phyloP scores from a whole-genome alignment of 768 basidiomycete species.

The Agaricus subrufescens region DNA sequence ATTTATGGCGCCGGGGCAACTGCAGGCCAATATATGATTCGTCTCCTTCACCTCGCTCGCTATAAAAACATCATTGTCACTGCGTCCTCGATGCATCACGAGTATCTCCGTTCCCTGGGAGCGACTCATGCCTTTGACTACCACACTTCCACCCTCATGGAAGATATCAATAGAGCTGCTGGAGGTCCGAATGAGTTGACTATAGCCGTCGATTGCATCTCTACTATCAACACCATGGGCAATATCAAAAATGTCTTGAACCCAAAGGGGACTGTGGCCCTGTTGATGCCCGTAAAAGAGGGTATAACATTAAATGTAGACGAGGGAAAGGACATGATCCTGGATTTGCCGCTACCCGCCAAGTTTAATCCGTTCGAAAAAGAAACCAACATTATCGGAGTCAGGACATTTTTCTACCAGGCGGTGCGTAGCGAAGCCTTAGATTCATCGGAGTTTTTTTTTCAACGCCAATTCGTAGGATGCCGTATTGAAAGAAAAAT shows the following conservation, averaged over 20 bases:
- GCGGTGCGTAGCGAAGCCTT: conserved; percentile 21
- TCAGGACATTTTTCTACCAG: conserved; percentile 37
- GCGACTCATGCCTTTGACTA: conserved; percentile 38
- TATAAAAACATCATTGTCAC: conserved; percentile 39
- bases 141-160: conserved; percentile 27
- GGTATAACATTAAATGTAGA: conserved; percentile 29
- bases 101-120: conserved; percentile 33
- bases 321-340: conserved; percentile 22
- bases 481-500: conserved; percentile 32
- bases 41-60: conserved; percentile 36
- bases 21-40: conserved; percentile 32
- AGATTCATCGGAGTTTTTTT: background rate
- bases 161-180: conserved; percentile 28
- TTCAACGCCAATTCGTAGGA: conserved; percentile 23
- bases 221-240: conserved; percentile 30
- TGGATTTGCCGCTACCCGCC: conserved; percentile 25
- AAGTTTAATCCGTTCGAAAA: conserved; percentile 33
- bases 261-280: conserved; percentile 32
- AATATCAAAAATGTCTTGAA: conserved; percentile 32
- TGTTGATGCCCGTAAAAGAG: conserved; percentile 44
- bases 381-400: conserved; percentile 29
- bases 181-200: conserved; percentile 28
- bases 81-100: conserved; percentile 34
- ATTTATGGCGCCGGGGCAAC: conserved; percentile 42
- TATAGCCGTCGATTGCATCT: conserved; percentile 33